Percentiles rank a stretch among this genome's conserved stretches.
phyloP scores from a whole-genome alignment of 2,329 filamentous ascomycete species.

The Botrytis byssoidea region DNA sequence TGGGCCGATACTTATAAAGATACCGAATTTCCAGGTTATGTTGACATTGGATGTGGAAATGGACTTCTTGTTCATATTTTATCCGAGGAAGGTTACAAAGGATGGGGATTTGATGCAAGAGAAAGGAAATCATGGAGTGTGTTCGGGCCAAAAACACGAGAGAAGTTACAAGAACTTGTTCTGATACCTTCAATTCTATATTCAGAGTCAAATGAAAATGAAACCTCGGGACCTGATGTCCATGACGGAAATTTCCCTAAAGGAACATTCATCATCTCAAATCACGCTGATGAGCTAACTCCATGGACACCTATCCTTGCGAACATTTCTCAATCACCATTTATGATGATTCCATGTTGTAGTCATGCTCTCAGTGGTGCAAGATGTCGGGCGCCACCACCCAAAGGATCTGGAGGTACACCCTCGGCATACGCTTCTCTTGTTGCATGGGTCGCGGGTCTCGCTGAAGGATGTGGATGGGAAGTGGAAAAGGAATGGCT shows the following conservation, averaged over 20 bases:
- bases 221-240: slow-evolving; percentile 40
- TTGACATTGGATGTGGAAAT: slow-evolving; percentile 95
- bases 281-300: slow-evolving; percentile 95
- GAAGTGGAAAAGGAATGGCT: slow-evolving; percentile 78
- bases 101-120: slow-evolving; percentile 93
- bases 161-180: slow-evolving; percentile 56
- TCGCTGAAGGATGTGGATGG: slow-evolving; percentile 74
- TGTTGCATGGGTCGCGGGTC: slow-evolving; percentile 70
- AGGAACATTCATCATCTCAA: slow-evolving; percentile 90
- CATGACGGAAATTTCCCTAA: slow-evolving; percentile 65
- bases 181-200: slow-evolving; percentile 52
- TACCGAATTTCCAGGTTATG: slow-evolving; percentile 75
- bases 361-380: slow-evolving; percentile 81
- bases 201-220: slow-evolving; percentile 16
- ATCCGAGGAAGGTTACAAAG: slow-evolving; percentile 73
- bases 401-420: slow-evolving; percentile 38
- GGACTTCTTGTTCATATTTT: slow-evolving; percentile 85
- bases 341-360: slow-evolving; percentile 94
- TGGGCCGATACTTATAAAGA: slow-evolving; percentile 78
- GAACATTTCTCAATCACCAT: slow-evolving; percentile 70
- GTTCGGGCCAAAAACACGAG: slow-evolving; percentile 55
- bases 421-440: slow-evolving; percentile 80
- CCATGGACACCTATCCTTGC: slow-evolving; percentile 93
- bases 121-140: slow-evolving; percentile 78
- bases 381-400: slow-evolving; percentile 64